A percentile compares a stretch with the other conserved stretches of the same genome.
Evolutionary conservation across 805 yeast genomes (phyloP).

Genomic region (Isabelozyma gotoi): DNA sequence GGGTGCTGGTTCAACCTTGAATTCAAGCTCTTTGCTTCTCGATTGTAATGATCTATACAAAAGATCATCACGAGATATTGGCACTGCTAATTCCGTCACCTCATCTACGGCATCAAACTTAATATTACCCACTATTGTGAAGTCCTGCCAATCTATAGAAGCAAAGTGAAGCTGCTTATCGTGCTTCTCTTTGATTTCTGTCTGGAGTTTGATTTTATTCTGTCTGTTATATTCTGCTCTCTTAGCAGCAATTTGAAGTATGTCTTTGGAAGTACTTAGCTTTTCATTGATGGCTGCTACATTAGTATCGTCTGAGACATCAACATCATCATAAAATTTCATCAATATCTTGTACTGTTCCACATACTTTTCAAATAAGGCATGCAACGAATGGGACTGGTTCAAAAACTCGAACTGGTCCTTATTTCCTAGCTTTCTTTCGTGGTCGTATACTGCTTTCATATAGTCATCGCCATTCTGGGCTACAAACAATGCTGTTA

Average conservation of each 20-base stretch:
- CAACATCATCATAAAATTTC: slow-evolving; percentile 9
- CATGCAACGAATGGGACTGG: slow-evolving; percentile 58
- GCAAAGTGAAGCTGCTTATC: slow-evolving; percentile 56
- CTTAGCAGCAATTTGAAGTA: slow-evolving; percentile 47
- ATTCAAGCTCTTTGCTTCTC: slow-evolving; percentile 14
- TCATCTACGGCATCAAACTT: slow-evolving; percentile 63
- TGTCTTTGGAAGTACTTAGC: slow-evolving; percentile 22
- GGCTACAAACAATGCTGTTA: slow-evolving; percentile 70
- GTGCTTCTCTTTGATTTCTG: slow-evolving; percentile 32
- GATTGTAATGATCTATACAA: slow-evolving; percentile 61
- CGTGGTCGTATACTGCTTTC: slow-evolving; percentile 33
- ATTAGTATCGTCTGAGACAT: slow-evolving; percentile 8
- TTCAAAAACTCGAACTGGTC: slow-evolving; percentile 70
- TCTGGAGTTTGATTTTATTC: slow-evolving; percentile 27
- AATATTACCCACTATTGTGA: slow-evolving; percentile 66
- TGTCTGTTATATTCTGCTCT: slow-evolving; percentile 56
- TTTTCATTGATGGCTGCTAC: slow-evolving; percentile 4
- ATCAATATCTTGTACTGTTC: slow-evolving; percentile 50
- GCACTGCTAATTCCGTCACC: slow-evolving; percentile 53
- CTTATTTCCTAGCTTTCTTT: slow-evolving; percentile 33
- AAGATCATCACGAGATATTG: slow-evolving; percentile 58
- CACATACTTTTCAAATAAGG: slow-evolving; percentile 48
- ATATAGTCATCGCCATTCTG: slow-evolving; percentile 51
- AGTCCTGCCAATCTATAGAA: slow-evolving; percentile 86
- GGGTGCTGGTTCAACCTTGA: slow-evolving; percentile 11